Conservation (phyloP, 179 eudicot genomes). For the Beta lomatogona region DNA sequence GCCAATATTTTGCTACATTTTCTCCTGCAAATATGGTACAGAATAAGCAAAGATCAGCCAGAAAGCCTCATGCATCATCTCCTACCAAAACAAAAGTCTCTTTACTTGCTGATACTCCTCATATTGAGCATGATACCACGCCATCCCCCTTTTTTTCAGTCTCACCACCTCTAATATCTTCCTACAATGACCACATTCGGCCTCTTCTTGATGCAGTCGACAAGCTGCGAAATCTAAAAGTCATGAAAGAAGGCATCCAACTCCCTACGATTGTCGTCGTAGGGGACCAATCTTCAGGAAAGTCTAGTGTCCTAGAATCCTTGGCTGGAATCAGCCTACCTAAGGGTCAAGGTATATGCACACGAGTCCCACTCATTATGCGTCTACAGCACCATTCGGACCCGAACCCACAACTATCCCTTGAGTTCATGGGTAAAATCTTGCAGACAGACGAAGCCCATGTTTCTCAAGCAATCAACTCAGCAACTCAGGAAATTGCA, state of each 20-base stretch:
- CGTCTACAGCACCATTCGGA: slow-evolving; percentile 42
- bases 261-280: slow-evolving; percentile 66
- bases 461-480: slow-evolving; percentile 36
- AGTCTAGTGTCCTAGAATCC: slow-evolving; percentile 59
- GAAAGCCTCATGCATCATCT: no score
- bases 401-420: slow-evolving; percentile 28
- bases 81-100: no score
- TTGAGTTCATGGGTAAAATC: slow-evolving; percentile 30
- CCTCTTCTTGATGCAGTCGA: slow-evolving; percentile 52
- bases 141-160: no score
- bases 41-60: no score
- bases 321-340: slow-evolving; percentile 62
- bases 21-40: no score
- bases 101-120: no score
- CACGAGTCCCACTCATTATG: slow-evolving; percentile 61
- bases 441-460: slow-evolving; percentile 36
- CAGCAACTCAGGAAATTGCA: slow-evolving; percentile 39
- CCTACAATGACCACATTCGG: slow-evolving; percentile 48
- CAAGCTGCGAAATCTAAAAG: slow-evolving; percentile 49
- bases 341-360: slow-evolving; percentile 63
- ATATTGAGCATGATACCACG: no score
- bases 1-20: no score
- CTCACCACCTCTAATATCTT: background rate
- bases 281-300: slow-evolving; percentile 62
- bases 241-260: slow-evolving; percentile 52